phyloP scores from a whole-genome alignment of 805 yeast species.

The Ogataea pignaliae region DNA sequence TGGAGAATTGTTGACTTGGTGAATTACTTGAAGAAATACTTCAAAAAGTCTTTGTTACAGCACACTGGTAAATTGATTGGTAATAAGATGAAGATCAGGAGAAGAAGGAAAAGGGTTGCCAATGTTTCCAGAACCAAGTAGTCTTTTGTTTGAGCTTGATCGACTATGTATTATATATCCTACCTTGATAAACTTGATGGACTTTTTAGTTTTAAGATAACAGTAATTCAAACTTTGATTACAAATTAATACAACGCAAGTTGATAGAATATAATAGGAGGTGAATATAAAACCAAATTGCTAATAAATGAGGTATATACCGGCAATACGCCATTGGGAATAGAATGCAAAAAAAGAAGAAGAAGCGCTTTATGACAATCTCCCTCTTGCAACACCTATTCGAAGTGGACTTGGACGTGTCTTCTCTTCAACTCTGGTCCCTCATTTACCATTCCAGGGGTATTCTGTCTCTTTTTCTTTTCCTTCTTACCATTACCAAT shows the following conservation, averaged over 20 bases:
- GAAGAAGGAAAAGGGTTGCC: slow-evolving; percentile 9
- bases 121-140: not conserved
- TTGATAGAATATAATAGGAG: too few relatives aligned
- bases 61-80: slow-evolving; percentile 76
- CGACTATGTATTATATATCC: too few relatives aligned
- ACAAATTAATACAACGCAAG: too few relatives aligned
- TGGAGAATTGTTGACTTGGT: slow-evolving; percentile 73
- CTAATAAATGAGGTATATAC: too few relatives aligned
- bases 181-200: too few relatives aligned
- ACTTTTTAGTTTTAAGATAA: too few relatives aligned
- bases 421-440: slow-evolving; percentile 25
- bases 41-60: slow-evolving; percentile 51
- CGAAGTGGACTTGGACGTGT: slow-evolving; percentile 31
- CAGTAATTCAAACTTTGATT: too few relatives aligned
- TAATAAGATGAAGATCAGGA: slow-evolving; percentile 50
- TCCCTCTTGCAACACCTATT: slow-evolving; percentile 4
- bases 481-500: slow-evolving; percentile 11
- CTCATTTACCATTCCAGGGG: slow-evolving; percentile 19
- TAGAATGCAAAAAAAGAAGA: not conserved
- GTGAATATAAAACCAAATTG: too few relatives aligned
- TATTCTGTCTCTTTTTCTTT: slow-evolving; percentile 24
- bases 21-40: slow-evolving; percentile 54
- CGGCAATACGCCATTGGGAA: too few relatives aligned
- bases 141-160: too few relatives aligned
- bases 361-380: not conserved